A percentile compares a stretch with the other conserved stretches of the same genome.
phyloP scores from a whole-genome alignment of 768 basidiomycete species.

The Thelephora aurantiotincta region DNA sequence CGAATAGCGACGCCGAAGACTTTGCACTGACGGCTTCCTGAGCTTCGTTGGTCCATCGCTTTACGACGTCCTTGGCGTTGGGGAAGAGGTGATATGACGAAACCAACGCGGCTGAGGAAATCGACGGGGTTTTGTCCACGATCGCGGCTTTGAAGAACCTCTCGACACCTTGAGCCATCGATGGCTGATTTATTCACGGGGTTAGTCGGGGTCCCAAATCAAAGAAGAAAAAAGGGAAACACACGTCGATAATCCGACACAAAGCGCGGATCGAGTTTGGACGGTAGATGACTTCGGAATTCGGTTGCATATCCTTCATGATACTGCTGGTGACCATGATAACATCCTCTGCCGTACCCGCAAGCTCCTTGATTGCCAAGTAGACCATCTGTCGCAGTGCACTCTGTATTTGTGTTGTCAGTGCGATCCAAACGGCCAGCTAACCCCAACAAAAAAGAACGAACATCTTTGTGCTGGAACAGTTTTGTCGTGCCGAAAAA shows the following conservation, averaged over 20 bases:
- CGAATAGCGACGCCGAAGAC: conserved; percentile 56
- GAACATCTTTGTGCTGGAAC: conserved; percentile 98
- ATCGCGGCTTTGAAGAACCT: conserved; percentile 99
- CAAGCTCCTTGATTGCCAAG: conserved; percentile 95
- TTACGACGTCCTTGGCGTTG: conserved; percentile 87
- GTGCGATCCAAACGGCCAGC: background rate
- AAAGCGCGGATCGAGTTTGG: conserved; percentile 95
- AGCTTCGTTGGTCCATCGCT: conserved; percentile 98
- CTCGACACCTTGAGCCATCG: conserved; percentile 98
- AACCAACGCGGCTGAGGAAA: conserved; percentile 91
- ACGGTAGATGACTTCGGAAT: conserved; percentile 95
- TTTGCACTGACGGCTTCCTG: conserved; percentile 94
- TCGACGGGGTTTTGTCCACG: conserved; percentile 90
- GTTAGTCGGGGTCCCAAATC: conserved; percentile 1
- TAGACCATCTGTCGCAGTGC: conserved; percentile 97
- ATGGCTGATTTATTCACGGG: conserved; percentile 44
- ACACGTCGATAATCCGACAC: conserved; percentile 92
- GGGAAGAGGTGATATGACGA: conserved; percentile 96
- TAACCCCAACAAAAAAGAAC: conserved; percentile 18
- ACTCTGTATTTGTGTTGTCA: conserved; percentile 33
- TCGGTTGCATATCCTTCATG: conserved; percentile 99
- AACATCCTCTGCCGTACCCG: conserved; percentile 92
- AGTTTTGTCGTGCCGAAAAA: conserved; percentile 99
- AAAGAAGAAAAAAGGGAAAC: conserved; percentile 20
- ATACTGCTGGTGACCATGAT: conserved; percentile 99